Base-by-base conservation (phyloP, 1,284 basidiomycete genomes). In the Cryptococcus sp. region DNA sequence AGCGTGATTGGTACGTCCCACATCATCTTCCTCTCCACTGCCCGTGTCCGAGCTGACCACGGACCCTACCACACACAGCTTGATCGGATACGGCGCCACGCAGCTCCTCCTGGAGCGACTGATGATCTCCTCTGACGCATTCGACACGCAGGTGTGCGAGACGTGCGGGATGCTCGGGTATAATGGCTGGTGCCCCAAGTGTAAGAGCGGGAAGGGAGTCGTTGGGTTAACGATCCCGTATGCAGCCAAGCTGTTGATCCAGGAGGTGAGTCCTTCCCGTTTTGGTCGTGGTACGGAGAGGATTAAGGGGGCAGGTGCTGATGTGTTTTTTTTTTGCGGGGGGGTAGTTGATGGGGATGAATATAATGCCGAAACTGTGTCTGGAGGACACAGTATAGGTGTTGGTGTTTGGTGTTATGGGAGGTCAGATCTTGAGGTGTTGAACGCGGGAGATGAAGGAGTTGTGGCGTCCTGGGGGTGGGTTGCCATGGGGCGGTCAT, bases 121-220 rank as follows among this genome's bases (percentile, higher is more conserved):
- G 16, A 98, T 98, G 95, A 92, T 98, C 60, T 96, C 91, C 13
- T 96, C 91, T 16, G 91, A 95, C 79, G 91, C 92, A 66, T 99
- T 98, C 72, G 91, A 95, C 73, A 91, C 98, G 50, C 91, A 97
- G 70, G 94, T 93, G 2, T 98, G 96, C 75, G 85, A 96, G 71
- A 83, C 87, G 53, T 99, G 95, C 76, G 95, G 96, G 6, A 80
- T 98, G 68, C 87, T 98, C 83, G 95, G 95, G 2, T 98, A 98
- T 80, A 92, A 91, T 68, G 75, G 66, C 55, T 96, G 91, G 91
- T 96, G 91, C 77, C 85, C 89, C 20, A 90, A 90, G 70, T 98
- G 96, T 84, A 95, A 95, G 79, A 93, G 88, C 64, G 91, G 89
- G 43, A 97, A 98, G 79, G 87, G 89, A 71, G 91, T 98, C 81